These are phyloP conservation scores for Fusarium bulbicola DNA, from an alignment of 2,329 filamentous ascomycete genomes.

Conservation along the genomic window DNA sequence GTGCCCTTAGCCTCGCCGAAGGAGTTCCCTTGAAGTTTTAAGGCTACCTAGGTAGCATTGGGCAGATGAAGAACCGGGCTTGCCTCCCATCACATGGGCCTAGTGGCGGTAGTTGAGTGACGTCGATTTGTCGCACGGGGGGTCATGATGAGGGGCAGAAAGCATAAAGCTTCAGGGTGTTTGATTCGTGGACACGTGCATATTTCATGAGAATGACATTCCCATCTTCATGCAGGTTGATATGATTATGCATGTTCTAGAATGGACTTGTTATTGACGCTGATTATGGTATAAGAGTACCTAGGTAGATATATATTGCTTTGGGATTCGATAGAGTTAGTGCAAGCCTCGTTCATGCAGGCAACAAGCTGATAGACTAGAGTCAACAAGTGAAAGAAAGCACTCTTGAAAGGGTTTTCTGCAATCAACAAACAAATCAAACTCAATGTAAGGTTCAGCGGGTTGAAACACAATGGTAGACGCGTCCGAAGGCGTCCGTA, in stretches of 20 bases:
- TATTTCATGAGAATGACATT: background rate
- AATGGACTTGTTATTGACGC: background rate
- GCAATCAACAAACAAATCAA: background rate
- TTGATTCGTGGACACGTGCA: constrained; percentile 3
- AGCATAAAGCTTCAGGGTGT: background rate
- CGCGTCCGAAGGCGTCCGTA: constrained; percentile 6
- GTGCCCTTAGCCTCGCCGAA: background rate
- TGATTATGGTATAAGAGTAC: background rate
- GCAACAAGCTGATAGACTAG: background rate
- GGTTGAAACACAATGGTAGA: constrained; percentile 3
- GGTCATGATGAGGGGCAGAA: constrained; percentile 13
- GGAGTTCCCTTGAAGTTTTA: constrained; percentile 7
- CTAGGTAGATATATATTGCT: background rate
- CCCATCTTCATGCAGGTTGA: background rate
- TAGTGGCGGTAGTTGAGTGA: constrained; percentile 24
- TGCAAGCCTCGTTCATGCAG: background rate
- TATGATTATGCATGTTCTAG: constrained; percentile 3
- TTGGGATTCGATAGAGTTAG: background rate
- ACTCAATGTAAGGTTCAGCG: background rate
- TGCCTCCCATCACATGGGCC: constrained; percentile 35
- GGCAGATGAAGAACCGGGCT: constrained; percentile 24
- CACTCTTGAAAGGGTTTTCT: no score
- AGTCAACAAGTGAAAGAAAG: background rate
- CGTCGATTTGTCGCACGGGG: constrained; percentile 26
- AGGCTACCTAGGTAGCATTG: background rate